Evolutionary conservation across 768 basidiomycete species (phyloP), one percentile per base, ranked within the genome.

Genomic region (Termitomyces sp.): DNA sequence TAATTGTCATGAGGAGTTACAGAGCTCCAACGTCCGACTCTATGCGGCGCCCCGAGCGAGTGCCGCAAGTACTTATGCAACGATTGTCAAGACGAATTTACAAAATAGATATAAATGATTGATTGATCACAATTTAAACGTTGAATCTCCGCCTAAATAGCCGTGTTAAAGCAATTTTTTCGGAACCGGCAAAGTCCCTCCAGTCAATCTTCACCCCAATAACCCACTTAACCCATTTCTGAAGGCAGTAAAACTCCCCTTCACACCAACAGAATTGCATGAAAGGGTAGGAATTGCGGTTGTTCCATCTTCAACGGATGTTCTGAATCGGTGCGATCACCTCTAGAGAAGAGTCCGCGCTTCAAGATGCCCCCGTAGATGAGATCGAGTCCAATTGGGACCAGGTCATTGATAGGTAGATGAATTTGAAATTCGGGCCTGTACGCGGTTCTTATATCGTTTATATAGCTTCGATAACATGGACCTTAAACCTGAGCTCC

Each of bases 351-450:
- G 87, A 89, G 56, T 61, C 61, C 65, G 69, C 80, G 67, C 84
- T 94, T 73, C 88, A 92, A 74, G 92, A 94, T 86, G 82, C 90
- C 77, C 74, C 82, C 67, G 87, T 89, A 70, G 80, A 73, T 68
- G 92, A 94, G 85, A 96, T 98, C 79, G 95, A 98, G 87, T 96
- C 94, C 85, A 98, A 98, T 80, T 97, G 95, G 95, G 92, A 96
- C 83, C 89, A 95, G 76, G 81, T 97, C 72, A 88, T 92, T 72
- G 95, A 98, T 83, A 97, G 94, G 95, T 96, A 56, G 89, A 15
- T 12, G 71, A 74, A 83, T 78, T 36, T 17, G 14, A 14, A 34
- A 12, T 29, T 5, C 25, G 37, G 9, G 3, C 10, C 58, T n/a
- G 17, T 60, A 52, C 20, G 58, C 37, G 66, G 25, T 52, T 55